Percentiles rank a stretch among this genome's conserved stretches.
Conservation (phyloP, 257 asterid genomes). For the Solanum chaucha region DNA sequence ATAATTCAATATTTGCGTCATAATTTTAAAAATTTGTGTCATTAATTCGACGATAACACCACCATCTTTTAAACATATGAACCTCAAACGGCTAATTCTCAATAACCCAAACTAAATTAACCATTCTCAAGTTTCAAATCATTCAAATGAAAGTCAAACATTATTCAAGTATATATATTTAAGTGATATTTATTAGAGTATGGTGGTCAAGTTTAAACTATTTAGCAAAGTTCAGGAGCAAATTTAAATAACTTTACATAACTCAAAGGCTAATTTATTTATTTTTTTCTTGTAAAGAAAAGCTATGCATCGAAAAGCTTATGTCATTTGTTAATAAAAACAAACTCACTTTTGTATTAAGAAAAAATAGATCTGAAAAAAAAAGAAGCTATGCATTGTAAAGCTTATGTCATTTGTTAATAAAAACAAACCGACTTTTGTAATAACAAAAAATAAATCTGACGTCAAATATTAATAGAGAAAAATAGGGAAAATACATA, state of each 20-base stretch:
- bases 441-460: not conserved
- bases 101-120: not conserved
- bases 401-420: not conserved
- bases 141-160: not conserved
- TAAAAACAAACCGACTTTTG: no score
- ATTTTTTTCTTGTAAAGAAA: no score
- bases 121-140: not conserved
- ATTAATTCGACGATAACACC: not conserved
- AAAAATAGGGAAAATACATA: no score
- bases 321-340: not conserved
- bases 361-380: no score
- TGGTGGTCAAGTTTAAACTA: not conserved
- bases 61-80: not conserved
- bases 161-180: no score
- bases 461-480: not conserved
- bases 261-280: not conserved
- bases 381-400: not conserved
- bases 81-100: not conserved
- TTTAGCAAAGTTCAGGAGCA: not conserved
- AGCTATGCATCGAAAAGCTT: not conserved
- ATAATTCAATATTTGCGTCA: no score
- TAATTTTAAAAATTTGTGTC: not conserved
- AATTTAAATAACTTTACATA: not conserved
- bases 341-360: not conserved
- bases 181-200: not conserved